A percentile compares a stretch with the other conserved stretches of the same genome.
Conservation (phyloP, 768 basidiomycete genomes). For the Ramaria sp. region DNA sequence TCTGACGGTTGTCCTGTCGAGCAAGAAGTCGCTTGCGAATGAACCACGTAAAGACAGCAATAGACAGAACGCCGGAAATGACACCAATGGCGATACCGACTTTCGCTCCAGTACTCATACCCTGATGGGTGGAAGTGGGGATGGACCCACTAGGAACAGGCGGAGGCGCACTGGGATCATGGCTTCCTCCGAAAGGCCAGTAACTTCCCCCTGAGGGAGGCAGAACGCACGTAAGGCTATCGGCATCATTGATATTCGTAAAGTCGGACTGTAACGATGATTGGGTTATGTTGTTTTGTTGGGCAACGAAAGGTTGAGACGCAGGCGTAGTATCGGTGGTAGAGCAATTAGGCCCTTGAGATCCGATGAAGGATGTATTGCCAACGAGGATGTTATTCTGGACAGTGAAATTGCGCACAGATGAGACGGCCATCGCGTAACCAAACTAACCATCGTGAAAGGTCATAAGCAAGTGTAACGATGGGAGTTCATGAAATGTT, state of each 20-base stretch:
- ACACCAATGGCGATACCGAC: conserved; percentile 35
- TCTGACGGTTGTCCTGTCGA: conserved; percentile 12
- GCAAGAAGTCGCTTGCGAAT: conserved; percentile 37
- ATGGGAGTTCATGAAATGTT: background rate
- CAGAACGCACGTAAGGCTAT: conserved; percentile 53
- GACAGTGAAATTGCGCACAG: conserved; percentile 57
- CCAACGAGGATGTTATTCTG: conserved; percentile 48
- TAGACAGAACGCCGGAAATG: conserved; percentile 31
- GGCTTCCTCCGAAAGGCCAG: conserved; percentile 50
- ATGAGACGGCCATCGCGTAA: conserved; percentile 58
- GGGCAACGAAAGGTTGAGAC: conserved; percentile 51
- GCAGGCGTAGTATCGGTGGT: conserved; percentile 34
- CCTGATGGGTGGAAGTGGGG: background rate
- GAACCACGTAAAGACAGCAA: conserved; percentile 33
- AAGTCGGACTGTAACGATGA: conserved; percentile 45
- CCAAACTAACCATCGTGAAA: conserved; percentile 39
- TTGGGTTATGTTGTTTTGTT: conserved; percentile 28
- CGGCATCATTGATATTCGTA: conserved; percentile 36
- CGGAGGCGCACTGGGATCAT: background rate
- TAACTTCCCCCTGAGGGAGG: conserved; percentile 58
- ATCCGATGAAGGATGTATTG: conserved; percentile 69
- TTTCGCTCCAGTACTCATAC: conserved; percentile 16
- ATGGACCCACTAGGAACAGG: background rate
- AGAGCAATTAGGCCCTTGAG: conserved; percentile 54
- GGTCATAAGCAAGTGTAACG: background rate